phyloP scores from a whole-genome alignment of 805 yeast species.

The Tetrapisispora nanseiensis region DNA sequence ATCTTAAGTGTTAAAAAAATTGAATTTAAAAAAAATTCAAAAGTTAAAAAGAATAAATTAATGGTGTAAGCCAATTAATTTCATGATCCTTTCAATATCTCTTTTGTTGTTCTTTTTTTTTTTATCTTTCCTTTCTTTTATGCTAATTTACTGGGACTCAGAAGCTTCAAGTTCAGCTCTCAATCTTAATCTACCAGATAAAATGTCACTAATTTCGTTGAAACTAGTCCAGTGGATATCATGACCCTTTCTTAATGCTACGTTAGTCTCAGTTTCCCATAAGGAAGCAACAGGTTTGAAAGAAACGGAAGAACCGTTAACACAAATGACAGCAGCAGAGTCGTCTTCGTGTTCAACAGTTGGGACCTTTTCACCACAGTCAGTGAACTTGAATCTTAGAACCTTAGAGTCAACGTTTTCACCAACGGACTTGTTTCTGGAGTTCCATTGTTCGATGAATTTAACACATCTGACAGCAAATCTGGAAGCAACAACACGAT shows the following conservation, averaged over 20 bases:
- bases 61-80: background rate
- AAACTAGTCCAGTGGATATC: conserved; percentile 60
- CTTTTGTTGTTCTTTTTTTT: background rate
- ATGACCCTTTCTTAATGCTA: conserved; percentile 53
- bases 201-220: conserved; percentile 50
- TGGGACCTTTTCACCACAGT: conserved; percentile 39
- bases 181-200: conserved; percentile 59
- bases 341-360: conserved; percentile 35
- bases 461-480: conserved; percentile 84
- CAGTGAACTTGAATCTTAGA: conserved; percentile 41
- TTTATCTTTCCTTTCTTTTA: background rate
- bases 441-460: conserved; percentile 63
- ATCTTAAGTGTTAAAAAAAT: background rate
- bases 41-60: no score
- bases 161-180: conserved; percentile 32
- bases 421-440: conserved; percentile 25
- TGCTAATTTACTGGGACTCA: conserved; percentile 3
- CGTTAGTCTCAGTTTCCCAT: conserved; percentile 53
- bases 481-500: conserved; percentile 81
- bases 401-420: conserved; percentile 33
- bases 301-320: conserved; percentile 53
- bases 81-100: background rate
- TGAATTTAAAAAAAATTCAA: no score
- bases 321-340: conserved; percentile 56
- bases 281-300: conserved; percentile 49